A percentile compares a stretch with the other conserved stretches of the same genome.
phyloP scores from a whole-genome alignment of 2,329 filamentous ascomycete species.

The Fusarium chuoi region DNA sequence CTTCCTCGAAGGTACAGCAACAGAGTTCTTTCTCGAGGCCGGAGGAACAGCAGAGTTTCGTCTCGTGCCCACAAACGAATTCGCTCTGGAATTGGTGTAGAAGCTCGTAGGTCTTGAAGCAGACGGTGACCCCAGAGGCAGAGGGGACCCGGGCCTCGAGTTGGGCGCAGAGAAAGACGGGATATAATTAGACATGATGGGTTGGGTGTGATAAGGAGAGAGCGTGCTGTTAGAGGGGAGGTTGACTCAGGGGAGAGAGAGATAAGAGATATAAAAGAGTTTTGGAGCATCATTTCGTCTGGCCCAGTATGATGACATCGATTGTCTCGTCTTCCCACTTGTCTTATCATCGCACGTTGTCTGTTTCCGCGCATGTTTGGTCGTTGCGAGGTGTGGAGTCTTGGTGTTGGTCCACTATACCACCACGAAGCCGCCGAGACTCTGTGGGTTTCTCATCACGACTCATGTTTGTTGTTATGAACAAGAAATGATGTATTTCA shows the following conservation, averaged over 20 bases:
- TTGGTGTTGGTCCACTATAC: conserved; percentile 35
- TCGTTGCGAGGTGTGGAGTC: conserved; percentile 28
- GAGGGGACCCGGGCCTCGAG: conserved; percentile 34
- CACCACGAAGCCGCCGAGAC: conserved; percentile 38
- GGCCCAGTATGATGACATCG: conserved; percentile 32
- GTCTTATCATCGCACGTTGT: conserved; percentile 22
- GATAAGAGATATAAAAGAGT: conserved; percentile 22
- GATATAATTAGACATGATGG: conserved; percentile 36
- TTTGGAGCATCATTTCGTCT: neutral
- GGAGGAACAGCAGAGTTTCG: conserved; percentile 6
- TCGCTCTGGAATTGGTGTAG: conserved; percentile 34
- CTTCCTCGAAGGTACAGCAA: conserved; percentile 20
- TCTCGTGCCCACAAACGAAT: conserved; percentile 30
- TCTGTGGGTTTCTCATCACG: conserved; percentile 11
- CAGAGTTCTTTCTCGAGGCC: conserved; percentile 18
- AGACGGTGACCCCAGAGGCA: conserved; percentile 30
- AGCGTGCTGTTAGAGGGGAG: conserved; percentile 1
- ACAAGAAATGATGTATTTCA: neutral
- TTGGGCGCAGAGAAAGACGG: conserved; percentile 37
- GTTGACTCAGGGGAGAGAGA: conserved; percentile 13
- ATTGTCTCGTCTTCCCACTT: conserved; percentile 7
- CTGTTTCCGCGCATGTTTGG: conserved; percentile 12
- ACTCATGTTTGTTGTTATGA: neutral
- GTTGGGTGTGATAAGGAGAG: neutral
- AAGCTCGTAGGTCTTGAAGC: conserved; percentile 36